Conservation (phyloP, 78 protist genomes). For the Diacronema lutheri region DNA sequence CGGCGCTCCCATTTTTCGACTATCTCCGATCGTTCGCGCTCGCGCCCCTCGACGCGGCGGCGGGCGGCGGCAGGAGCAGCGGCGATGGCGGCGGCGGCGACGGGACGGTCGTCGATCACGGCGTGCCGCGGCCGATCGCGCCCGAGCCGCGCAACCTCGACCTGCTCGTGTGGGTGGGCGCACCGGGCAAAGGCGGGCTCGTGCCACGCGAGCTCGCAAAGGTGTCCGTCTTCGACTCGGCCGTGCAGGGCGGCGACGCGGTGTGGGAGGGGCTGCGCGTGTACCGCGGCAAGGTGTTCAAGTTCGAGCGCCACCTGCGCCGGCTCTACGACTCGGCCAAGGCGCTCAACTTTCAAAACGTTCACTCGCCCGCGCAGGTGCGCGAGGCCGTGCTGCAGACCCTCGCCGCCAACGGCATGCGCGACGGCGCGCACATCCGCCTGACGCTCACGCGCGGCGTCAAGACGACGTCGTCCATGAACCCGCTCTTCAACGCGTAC, state of each 20-base stretch:
- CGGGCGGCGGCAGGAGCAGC: too few species aligned
- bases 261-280: slow-evolving; percentile 31
- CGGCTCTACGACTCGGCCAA: background rate
- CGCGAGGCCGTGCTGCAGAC: background rate
- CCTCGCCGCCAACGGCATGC: slow-evolving; percentile 9
- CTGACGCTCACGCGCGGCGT: slow-evolving; percentile 27
- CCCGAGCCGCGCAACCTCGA: background rate
- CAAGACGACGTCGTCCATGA: background rate
- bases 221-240: slow-evolving; percentile 10
- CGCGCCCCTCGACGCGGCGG: background rate
- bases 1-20: background rate
- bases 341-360: background rate
- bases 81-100: too few species aligned
- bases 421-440: slow-evolving; percentile 1
- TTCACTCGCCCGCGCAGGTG: background rate
- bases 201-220: background rate
- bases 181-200: background rate
- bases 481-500: background rate
- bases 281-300: background rate
- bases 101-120: background rate
- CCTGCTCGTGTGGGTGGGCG: background rate
- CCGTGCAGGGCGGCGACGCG: slow-evolving; percentile 33
- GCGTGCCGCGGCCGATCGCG: background rate
- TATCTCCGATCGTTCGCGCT: background rate
- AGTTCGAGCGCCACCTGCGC: background rate